phyloP scores from a whole-genome alignment of 176 grass and related monocot species.

The Musa acuminata region DNA sequence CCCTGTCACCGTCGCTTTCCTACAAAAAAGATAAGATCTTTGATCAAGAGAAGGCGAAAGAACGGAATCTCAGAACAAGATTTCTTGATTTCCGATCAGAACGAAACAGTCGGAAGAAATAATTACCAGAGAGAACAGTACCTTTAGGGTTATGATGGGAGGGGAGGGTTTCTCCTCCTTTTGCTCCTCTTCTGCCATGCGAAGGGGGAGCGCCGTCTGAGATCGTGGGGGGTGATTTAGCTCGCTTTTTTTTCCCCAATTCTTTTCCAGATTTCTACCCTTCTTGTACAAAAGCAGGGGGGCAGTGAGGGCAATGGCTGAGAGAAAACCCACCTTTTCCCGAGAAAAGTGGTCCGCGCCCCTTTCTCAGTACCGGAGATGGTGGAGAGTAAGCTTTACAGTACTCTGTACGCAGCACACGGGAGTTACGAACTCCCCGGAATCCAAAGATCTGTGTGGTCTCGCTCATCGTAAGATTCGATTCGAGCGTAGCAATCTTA shows the following conservation, averaged over 20 bases:
- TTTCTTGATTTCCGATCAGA: background rate
- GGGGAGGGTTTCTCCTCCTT: constrained; percentile 19
- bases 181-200: constrained; percentile 31
- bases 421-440: background rate
- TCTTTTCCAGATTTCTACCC: background rate
- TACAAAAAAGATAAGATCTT: constrained; percentile 23
- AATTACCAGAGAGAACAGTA: constrained; percentile 10
- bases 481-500: too few relatives aligned
- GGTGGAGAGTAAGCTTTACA: background rate
- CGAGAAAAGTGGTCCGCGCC: background rate
- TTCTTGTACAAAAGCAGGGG: background rate
- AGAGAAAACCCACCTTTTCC: background rate
- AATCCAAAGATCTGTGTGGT: too few relatives aligned
- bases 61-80: background rate
- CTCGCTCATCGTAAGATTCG: too few relatives aligned
- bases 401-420: background rate
- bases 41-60: background rate
- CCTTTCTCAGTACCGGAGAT: background rate
- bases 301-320: background rate
- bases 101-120: background rate
- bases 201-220: constrained; percentile 2
- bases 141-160: constrained; percentile 23
- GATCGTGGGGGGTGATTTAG: background rate
- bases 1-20: constrained; percentile 38
- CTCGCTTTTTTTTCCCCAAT: background rate